Evolutionary conservation across 1,284 basidiomycete genomes (phyloP).

Genomic region (Peniophora sp.): DNA sequence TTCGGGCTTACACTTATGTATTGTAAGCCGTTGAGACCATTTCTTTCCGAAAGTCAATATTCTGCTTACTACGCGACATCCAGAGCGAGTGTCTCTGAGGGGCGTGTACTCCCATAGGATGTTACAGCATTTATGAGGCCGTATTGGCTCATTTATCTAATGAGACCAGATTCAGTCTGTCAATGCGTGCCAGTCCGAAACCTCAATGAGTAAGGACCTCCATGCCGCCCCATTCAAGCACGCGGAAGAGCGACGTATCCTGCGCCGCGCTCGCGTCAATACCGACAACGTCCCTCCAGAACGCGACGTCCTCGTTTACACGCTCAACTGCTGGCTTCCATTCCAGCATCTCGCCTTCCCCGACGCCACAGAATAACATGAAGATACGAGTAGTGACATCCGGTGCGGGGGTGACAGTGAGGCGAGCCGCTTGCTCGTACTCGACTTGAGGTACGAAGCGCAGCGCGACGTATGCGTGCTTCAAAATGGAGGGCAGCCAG

Average conservation of each 20-base stretch:
- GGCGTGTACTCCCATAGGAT: no score
- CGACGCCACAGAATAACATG: conserved; percentile 35
- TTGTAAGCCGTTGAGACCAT: no score
- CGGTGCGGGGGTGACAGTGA: conserved; percentile 29
- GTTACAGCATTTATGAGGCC: no score
- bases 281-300: conserved; percentile 19
- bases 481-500: conserved; percentile 34
- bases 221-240: conserved; percentile 32
- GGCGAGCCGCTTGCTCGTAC: conserved; percentile 30
- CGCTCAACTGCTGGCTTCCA: conserved; percentile 16
- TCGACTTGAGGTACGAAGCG: conserved; percentile 35
- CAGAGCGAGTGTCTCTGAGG: no score
- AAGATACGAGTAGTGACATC: conserved; percentile 36
- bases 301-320: conserved; percentile 9
- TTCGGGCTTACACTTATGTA: no score
- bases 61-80: no score
- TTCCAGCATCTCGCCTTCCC: conserved; percentile 11
- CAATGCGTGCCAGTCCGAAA: no score
- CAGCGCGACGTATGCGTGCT: conserved; percentile 31
- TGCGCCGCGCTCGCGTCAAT: conserved; percentile 12
- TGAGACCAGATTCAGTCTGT: no score
- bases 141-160: no score
- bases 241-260: conserved; percentile 20
- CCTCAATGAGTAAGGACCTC: conserved; percentile 15
- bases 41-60: no score